Percentiles rank a stretch among this genome's conserved stretches.
phyloP scores from a whole-genome alignment of 2,329 filamentous ascomycete species.

The Paracoccidioides brasiliensis region DNA sequence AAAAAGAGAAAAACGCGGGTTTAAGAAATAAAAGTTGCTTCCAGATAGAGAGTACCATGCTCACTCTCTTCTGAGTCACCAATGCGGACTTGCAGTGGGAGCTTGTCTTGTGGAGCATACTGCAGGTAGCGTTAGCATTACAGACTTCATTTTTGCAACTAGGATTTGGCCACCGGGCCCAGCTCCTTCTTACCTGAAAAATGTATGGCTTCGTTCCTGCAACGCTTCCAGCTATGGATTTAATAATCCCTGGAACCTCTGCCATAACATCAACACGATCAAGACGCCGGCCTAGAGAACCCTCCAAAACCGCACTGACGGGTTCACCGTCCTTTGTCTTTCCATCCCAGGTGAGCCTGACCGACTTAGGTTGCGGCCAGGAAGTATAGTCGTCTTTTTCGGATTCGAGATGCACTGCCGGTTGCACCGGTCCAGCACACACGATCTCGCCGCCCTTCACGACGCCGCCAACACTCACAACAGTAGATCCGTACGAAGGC shows the following conservation, averaged over 20 bases:
- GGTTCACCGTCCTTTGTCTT: conserved; percentile 62
- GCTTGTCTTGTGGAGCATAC: conserved; percentile 55
- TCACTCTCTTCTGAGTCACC: conserved; percentile 68
- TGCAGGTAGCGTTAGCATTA: conserved; percentile 29
- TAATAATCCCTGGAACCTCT: conserved; percentile 89
- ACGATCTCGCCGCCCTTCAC: conserved; percentile 70
- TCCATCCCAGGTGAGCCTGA: conserved; percentile 67
- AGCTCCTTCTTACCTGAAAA: conserved; percentile 57
- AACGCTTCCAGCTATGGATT: conserved; percentile 77
- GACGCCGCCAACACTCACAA: conserved; percentile 71
- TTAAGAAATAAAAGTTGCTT: conserved; percentile 89
- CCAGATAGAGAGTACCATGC: conserved; percentile 65
- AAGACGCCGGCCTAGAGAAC: conserved; percentile 51
- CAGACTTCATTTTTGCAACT: neutral
- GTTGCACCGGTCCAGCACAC: conserved; percentile 52
- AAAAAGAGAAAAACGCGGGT: conserved; percentile 1
- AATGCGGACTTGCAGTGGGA: conserved; percentile 70
- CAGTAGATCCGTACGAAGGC: conserved; percentile 75
- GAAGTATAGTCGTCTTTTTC: conserved; percentile 64
- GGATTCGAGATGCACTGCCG: conserved; percentile 54
- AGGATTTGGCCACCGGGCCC: neutral
- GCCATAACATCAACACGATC: conserved; percentile 94
- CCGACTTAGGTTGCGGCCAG: conserved; percentile 73
- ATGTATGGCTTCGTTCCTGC: conserved; percentile 95
- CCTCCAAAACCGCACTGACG: conserved; percentile 57